Evolutionary conservation across 1,284 basidiomycete species (phyloP), one percentile per base, ranked within the genome.

Genomic region (Entoloma clypeatum): DNA sequence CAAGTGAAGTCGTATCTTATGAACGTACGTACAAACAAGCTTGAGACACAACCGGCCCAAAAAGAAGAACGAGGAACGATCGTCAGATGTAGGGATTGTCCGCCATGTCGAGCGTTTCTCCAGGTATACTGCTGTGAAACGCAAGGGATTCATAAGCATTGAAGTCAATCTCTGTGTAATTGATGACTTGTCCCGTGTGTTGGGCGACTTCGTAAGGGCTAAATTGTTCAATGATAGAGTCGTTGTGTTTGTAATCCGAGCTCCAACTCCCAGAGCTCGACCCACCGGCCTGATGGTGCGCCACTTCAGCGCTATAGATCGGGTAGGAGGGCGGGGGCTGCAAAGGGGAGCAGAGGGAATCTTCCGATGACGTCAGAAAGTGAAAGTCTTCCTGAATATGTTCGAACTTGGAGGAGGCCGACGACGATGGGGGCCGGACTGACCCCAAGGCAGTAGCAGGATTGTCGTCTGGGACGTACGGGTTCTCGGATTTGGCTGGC

Each of bases 61-160:
- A 23, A 38, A 26, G 21, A 43, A 16, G 28, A 25, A 29, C 26
- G 1, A 36, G 8, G 36, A 44, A 30, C 26, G 21, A 10, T 7
- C 23, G 26, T 41, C 31, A 35, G 19, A 44, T 19, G 23, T 35
- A 41, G 22, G 44, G 41, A 32, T 43, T 36, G 27, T 43, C 39
- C n/a, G 23, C 39, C 31, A 50, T 34, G 31, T 42, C 50, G 46
- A 48, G 8, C 36, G 39, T 17, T 11, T 53, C 52, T 16, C 45
- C 44, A 37, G 48, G 45, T 42, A 47, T 44, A 37, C 32, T 37
- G 8, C 36, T 41, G 13, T 56, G 52, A 38, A 62, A 66, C 21
- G 52, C 39, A 35, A 59, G 58, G 24, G 53, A 48, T 19, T 64
- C 65, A 47, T 64, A 67, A 13, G 63, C 25, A 22, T 50, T 47